phyloP scores from a whole-genome alignment of 2,329 filamentous ascomycete genomes.

The Hypoxylon sp. region DNA sequence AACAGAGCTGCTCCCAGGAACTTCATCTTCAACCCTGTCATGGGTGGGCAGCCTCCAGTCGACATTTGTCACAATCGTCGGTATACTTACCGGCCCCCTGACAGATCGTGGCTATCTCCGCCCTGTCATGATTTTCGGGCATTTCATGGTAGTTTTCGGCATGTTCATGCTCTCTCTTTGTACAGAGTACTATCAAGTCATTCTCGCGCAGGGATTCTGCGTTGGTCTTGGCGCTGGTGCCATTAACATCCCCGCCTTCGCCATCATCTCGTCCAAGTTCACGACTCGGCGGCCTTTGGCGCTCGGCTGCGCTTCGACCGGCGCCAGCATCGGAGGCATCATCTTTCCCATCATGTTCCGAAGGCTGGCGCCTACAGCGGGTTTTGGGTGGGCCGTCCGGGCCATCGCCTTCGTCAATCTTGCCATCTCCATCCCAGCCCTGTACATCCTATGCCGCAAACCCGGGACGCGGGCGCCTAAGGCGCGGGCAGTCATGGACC shows the following conservation, averaged over 20 bases:
- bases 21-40: background rate
- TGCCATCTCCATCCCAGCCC: too few relatives aligned
- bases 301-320: too few relatives aligned
- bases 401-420: too few relatives aligned
- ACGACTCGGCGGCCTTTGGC: too few relatives aligned
- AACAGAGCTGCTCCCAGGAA: background rate
- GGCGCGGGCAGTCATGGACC: too few relatives aligned
- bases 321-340: too few relatives aligned
- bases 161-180: slow-evolving; percentile 59
- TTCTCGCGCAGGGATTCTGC: slow-evolving; percentile 61
- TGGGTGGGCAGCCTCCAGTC: background rate
- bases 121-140: slow-evolving; percentile 31
- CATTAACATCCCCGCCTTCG: slow-evolving; percentile 58
- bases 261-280: slow-evolving; percentile 43
- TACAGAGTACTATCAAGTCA: slow-evolving; percentile 60
- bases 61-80: background rate
- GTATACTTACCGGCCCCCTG: background rate
- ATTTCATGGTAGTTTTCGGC: slow-evolving; percentile 56
- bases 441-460: too few relatives aligned
- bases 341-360: too few relatives aligned
- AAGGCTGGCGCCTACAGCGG: too few relatives aligned
- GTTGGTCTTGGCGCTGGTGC: slow-evolving; percentile 60
- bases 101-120: background rate
- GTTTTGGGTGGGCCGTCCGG: too few relatives aligned
- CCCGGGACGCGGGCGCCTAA: too few relatives aligned